Evolutionary conservation across 192 early-diverging fungal genomes (phyloP), one percentile per base, ranked within the genome.

Genomic region (Backusella macrospora): DNA sequence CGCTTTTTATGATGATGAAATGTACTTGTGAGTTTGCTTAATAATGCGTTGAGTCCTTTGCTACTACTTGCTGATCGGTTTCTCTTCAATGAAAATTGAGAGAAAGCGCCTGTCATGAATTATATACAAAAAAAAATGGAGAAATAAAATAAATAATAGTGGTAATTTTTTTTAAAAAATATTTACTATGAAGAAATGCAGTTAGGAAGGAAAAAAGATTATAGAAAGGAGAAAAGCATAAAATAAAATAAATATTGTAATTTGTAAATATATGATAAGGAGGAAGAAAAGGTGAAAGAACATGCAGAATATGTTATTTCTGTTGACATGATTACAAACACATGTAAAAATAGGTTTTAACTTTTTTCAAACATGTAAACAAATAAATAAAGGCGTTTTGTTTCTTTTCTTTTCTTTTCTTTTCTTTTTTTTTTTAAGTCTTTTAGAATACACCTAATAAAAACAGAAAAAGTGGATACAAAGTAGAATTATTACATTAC

Each of bases 11-110:
- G 26, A 3, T 29, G 40, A 69, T 69, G 26, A 48, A 69, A 69
- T 4, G 68, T n/a, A 29, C 39, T 71, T 47, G 69, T 40, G n/a
- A 71, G 34, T 42, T 59, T 71, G 34, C n/a, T 71, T n/a, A 71
- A 39, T 29, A 71, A 39, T 4, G 49, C 69, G 49, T 46, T 55
- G 23, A 47, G 34, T 67, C 40, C 37, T 4, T 66, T 46, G 12
- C 37, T 62, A 3, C 34, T 67, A 38, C 64, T 66, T 29, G 65
- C 34, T 42, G 72, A 73, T 21, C 73, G 73, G n/a, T 74, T 39
- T 46, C 65, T 42, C 62, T 74, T 74, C 18, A 64, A 62, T 48
- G 73, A 67, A 43, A 67, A 43, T 21, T 63, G 16, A 44, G 63
- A 44, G 40, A 67, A 67, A 21, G 64, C 14, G 18, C 45, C 29